These are phyloP conservation scores for Toxicodendron radicans DNA, from an alignment of 345 rosid genomes.

Conservation along the genomic window DNA sequence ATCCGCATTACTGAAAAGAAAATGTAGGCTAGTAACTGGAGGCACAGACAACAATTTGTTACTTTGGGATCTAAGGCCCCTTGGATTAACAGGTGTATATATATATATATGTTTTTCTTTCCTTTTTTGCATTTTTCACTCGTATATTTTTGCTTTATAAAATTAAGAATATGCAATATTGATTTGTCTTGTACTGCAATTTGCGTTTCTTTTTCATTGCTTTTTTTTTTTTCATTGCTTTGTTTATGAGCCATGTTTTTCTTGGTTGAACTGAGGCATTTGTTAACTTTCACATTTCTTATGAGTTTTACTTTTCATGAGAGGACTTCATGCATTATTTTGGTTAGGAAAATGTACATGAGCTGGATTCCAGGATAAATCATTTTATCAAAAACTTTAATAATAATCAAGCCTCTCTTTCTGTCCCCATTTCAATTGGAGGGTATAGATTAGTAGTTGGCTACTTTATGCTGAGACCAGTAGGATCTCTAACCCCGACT, in stretches of 20 bases:
- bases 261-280: background rate
- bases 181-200: background rate
- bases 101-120: too few relatives aligned
- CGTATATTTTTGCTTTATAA: background rate
- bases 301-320: background rate
- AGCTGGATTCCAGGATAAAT: background rate
- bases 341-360: background rate
- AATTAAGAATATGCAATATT: background rate
- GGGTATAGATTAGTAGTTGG: background rate
- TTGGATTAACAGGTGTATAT: conserved; percentile 68
- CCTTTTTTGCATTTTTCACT: too few relatives aligned
- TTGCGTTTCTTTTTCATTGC: background rate
- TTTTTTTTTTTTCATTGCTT: background rate
- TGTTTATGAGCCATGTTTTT: background rate
- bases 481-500: background rate
- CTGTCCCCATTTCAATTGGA: background rate
- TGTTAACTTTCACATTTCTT: background rate
- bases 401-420: background rate
- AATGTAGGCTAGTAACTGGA: conserved; percentile 80
- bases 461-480: background rate
- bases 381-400: background rate
- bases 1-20: conserved; percentile 59
- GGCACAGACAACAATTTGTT: conserved; percentile 92
- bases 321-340: background rate
- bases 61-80: conserved; percentile 87